These are phyloP conservation scores for Epichloe amarillans DNA, from an alignment of 2,329 filamentous ascomycete species.

Conservation along the genomic window DNA sequence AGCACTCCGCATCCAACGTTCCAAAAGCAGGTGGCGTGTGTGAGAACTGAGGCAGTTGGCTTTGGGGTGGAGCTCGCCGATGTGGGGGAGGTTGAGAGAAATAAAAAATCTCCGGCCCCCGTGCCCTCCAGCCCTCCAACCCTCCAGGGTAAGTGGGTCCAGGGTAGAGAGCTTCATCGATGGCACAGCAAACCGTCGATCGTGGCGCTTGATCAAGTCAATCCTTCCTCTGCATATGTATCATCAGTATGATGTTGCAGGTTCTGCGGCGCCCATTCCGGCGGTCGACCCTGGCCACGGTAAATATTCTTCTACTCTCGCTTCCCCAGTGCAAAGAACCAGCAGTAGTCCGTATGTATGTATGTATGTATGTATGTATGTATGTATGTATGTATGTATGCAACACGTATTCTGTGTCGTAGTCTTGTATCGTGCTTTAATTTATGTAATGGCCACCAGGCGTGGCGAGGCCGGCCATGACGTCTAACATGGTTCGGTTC, in stretches of 20 bases:
- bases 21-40: no score
- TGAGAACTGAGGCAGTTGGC: not conserved
- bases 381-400: rapidly evolving
- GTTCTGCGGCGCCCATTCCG: not conserved
- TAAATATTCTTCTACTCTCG: not conserved
- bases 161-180: constrained; percentile 1
- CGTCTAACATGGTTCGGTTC: no score
- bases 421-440: no score
- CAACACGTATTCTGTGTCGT: no score
- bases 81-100: not conserved
- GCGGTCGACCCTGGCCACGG: not conserved
- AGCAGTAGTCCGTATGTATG: no score
- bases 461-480: no score
- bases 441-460: no score
- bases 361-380: rapidly evolving
- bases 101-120: not conserved
- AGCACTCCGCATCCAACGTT: no score
- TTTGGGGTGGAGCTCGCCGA: not conserved
- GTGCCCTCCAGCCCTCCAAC: no score
- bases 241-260: not conserved
- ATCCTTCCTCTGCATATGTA: not conserved
- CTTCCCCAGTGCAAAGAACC: not conserved
- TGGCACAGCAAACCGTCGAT: constrained; percentile 4
- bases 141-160: not conserved
- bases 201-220: not conserved